Evolutionary conservation across 768 basidiomycete species (phyloP).

Genomic region (Kwoniella dejecticola): DNA sequence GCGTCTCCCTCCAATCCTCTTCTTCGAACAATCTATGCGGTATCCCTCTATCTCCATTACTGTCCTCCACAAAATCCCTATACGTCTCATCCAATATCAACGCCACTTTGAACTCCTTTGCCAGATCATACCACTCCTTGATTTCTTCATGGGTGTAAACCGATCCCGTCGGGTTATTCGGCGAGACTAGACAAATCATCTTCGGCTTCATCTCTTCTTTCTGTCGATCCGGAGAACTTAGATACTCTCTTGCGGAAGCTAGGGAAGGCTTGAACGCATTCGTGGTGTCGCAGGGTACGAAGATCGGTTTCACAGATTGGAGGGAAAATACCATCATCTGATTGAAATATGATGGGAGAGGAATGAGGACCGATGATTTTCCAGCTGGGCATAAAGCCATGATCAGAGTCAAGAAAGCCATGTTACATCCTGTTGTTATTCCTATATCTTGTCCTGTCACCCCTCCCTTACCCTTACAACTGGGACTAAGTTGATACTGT

Average conservation of each 20-base stretch:
- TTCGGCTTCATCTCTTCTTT: conserved; percentile 58
- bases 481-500: conserved; percentile 60
- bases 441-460: conserved; percentile 65
- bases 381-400: conserved; percentile 70
- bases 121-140: conserved; percentile 65
- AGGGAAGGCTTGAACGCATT: conserved; percentile 67
- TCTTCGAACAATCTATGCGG: conserved; percentile 53
- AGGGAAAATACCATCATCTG: conserved; percentile 66
- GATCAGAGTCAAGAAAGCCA: conserved; percentile 67
- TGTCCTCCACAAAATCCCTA: conserved; percentile 66
- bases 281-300: conserved; percentile 61
- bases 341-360: conserved; percentile 66
- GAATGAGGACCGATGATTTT: conserved; percentile 68
- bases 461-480: conserved; percentile 3
- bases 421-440: conserved; percentile 71
- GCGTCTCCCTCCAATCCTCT: conserved; percentile 64
- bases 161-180: conserved; percentile 64
- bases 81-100: conserved; percentile 88
- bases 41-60: conserved; percentile 23
- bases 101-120: conserved; percentile 62
- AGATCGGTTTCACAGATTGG: conserved; percentile 65
- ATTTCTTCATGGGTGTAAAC: conserved; percentile 66
- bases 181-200: conserved; percentile 69
- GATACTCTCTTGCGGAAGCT: conserved; percentile 49
- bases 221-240: conserved; percentile 57